Percentiles rank a stretch among this genome's conserved stretches.
Conservation (phyloP, 257 asterid species). For the Craterostigma plantagineum region DNA sequence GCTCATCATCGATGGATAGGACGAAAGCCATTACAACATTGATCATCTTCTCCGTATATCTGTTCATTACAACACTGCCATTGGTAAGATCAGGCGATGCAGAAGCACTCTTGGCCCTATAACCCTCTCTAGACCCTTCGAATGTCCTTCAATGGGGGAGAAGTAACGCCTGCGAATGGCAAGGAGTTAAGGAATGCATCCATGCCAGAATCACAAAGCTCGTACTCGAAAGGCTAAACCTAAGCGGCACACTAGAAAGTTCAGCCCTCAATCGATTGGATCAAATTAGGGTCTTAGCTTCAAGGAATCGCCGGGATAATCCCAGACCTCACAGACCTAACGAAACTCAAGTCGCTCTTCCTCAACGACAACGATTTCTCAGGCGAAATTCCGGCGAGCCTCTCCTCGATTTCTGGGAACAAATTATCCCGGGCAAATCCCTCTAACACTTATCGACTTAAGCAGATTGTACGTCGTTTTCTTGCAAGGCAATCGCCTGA, state of each 20-base stretch:
- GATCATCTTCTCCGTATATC: no score
- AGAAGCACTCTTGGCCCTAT: slow-evolving; percentile 31
- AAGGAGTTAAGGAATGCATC: slow-evolving; percentile 62
- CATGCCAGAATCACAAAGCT: slow-evolving; percentile 68
- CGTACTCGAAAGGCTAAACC: slow-evolving; percentile 47
- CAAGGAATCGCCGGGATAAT: slow-evolving; percentile 58
- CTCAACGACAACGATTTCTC: slow-evolving; percentile 50
- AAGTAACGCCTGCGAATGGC: slow-evolving; percentile 44
- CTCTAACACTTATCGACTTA: slow-evolving; percentile 20
- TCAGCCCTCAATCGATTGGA: slow-evolving; percentile 50
- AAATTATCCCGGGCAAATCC: slow-evolving; percentile 46
- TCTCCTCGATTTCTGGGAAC: slow-evolving; percentile 37
- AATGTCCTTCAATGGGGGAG: slow-evolving; percentile 26
- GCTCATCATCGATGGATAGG: no score
- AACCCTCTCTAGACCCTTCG: slow-evolving; percentile 26
- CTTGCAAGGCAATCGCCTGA: slow-evolving; percentile 49
- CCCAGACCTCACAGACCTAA: slow-evolving; percentile 47
- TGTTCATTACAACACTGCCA: slow-evolving; percentile 1
- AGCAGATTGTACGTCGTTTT: slow-evolving; percentile 43
- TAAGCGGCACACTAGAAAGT: slow-evolving; percentile 52
- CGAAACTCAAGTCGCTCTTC: slow-evolving; percentile 57
- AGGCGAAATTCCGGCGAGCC: slow-evolving; percentile 40
- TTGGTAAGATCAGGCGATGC: slow-evolving; percentile 29
- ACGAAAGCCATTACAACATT: no score
- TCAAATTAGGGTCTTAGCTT: slow-evolving; percentile 70